Base-by-base conservation (phyloP, 208 protist species). In the Jaenimonas drosophilae region DNA sequence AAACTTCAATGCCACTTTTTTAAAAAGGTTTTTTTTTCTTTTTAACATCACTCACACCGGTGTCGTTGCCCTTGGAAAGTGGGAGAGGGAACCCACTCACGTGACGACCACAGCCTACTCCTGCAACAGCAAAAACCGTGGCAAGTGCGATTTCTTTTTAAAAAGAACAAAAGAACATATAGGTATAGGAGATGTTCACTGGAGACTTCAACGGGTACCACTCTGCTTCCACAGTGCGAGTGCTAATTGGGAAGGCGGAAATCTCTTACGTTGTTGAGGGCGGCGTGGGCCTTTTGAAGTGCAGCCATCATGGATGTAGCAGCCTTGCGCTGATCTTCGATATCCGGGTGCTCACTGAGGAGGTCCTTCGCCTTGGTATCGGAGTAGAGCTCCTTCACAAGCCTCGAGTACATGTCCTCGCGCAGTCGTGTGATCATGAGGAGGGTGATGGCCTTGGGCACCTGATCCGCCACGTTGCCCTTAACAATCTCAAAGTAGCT, bases 381-480 rank as follows among this genome's bases (percentile, higher is more conserved):
- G 17, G 80, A 82, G 71, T 98, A 99, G 14, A 99, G 70, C 28
- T 88, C 73, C 9, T 66, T 50, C 46, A 99, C 94, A 3, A 99
- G 61, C 20, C 88, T 76, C n/a, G 81, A 91, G 58, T 98, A 96
- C 16, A 98, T 73, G 47, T 92, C 74, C 45, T 83, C 71, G 2
- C 86, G 81, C 49, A 92, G 54, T 1, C 84, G 75, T 9, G 97
- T 92, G 39, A 99, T 97, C 54, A 99, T 86, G 41, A 98, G 97
- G 48, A 97, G 81, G 47, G 98, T 98, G 43, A 99, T 98, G 19
- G 91, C 84, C 74, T 99, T 99, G 31, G 98, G 98, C 5, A 99
- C 91, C 50, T 89, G 76, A 56, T 99, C 97, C 30, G 76, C 53
- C 17, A 97, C 75, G 71, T 85, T 94, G 31, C 77, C 80, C 60